Percentiles rank a stretch among this genome's conserved stretches.
Conservation (phyloP, 2,329 filamentous ascomycete genomes). For the Aspergillus bombycis region DNA sequence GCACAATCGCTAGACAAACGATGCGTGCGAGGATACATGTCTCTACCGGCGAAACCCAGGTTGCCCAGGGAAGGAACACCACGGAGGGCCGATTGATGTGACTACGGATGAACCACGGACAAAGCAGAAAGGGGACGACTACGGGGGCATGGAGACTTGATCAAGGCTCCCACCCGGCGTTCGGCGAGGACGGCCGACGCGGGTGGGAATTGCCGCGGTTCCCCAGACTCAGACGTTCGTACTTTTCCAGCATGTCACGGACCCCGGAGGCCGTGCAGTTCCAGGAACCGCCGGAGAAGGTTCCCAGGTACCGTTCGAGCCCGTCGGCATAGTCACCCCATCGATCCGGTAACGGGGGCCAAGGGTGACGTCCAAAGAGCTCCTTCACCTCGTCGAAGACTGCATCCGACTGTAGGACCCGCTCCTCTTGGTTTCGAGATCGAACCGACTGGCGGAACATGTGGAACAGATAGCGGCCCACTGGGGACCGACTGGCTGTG, state of each 20-base stretch:
- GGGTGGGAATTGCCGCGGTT: background rate
- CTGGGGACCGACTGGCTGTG: conserved; percentile 27
- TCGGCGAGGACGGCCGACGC: background rate
- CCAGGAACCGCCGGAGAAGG: background rate
- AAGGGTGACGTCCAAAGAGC: conserved; percentile 33
- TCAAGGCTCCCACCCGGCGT: background rate
- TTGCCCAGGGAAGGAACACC: background rate
- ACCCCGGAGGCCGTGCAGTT: background rate
- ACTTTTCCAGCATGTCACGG: conserved; percentile 1
- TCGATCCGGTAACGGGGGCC: conserved; percentile 12
- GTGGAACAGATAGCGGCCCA: conserved; percentile 29
- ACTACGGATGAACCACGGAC: background rate
- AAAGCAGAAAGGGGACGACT: background rate
- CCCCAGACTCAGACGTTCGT: conserved; percentile 1
- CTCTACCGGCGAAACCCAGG: background rate
- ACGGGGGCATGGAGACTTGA: background rate
- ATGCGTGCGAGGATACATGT: background rate
- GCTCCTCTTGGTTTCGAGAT: conserved; percentile 30
- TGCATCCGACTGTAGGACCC: conserved; percentile 26
- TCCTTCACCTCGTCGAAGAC: conserved; percentile 37
- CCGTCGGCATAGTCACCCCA: conserved; percentile 39
- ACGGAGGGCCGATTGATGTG: background rate
- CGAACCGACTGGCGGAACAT: conserved; percentile 30
- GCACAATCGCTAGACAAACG: background rate
- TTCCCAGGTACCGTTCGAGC: conserved; percentile 34